Conservation (phyloP, 2,329 filamentous ascomycete genomes). For the Ophiostoma novo-ulmi region DNA sequence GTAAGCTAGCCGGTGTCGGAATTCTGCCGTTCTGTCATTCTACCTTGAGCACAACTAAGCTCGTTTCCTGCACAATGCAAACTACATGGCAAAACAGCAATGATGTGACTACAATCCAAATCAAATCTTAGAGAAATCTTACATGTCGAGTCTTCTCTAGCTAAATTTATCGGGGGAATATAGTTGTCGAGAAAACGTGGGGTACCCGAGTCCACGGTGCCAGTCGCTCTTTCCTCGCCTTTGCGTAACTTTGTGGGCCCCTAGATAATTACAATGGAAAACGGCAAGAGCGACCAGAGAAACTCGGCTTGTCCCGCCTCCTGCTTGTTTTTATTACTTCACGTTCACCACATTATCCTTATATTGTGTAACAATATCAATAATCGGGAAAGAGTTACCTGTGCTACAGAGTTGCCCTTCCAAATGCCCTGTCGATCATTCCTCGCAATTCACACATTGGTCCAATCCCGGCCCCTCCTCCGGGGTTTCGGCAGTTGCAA, state of each 20-base stretch:
- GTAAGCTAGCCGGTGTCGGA: conserved; percentile 22
- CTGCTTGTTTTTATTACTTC: not conserved
- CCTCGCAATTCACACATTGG: not conserved
- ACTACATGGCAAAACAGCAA: not conserved
- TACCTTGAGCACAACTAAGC: not conserved
- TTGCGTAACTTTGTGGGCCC: not conserved
- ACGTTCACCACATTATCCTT: not conserved
- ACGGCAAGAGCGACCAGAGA: not conserved
- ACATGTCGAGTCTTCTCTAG: not conserved
- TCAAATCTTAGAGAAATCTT: not conserved
- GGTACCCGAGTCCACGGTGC: not conserved
- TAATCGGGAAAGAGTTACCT: not conserved
- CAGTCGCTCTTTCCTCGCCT: conserved; percentile 4
- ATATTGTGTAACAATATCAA: no score
- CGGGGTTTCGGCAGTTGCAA: conserved; percentile 24
- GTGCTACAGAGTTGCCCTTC: not conserved
- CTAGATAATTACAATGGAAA: not conserved
- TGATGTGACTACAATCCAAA: not conserved
- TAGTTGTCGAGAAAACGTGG: not conserved
- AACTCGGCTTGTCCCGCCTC: conserved; percentile 6
- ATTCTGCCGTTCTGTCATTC: not conserved
- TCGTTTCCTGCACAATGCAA: not conserved
- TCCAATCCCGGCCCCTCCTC: not conserved
- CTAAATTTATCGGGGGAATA: not conserved
- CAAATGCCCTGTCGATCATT: not conserved